Base-by-base conservation (phyloP, 192 early-diverging fungal genomes). In the Backusella tuberculispora region DNA sequence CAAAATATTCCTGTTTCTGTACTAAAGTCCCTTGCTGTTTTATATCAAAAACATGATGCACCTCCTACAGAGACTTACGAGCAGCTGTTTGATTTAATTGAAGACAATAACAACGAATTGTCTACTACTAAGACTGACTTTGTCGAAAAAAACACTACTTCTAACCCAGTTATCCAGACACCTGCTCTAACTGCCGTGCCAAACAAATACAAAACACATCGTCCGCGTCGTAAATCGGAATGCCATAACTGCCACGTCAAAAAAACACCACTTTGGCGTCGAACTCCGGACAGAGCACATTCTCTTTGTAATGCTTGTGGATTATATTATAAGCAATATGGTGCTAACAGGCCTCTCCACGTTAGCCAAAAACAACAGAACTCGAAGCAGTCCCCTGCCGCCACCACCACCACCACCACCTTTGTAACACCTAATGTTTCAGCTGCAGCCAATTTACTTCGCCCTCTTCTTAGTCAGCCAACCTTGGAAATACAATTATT, bases 271-370 rank as follows among this genome's bases (percentile, higher is more conserved):
- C 86, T 99, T 10, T 99, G 96, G 97, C 89, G 97, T 7, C 85
- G 95, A 13, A 90, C 93, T 60, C 86, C 84, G 13, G 87, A 92
- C 73, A 77, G 88, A 26, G 92, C 91, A 43, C 89, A 93, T 53
- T 84, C 93, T 15, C 89, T 99, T 47, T 99, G 97, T 83, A 99
- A 99, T 77, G 97, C 97, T 6, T 99, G 97, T 78, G 97, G 97
- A 0, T 81, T 98, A 15, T 98, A 95, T 80, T 96, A 89, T 83
- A 98, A 97, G 82, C 92, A 98, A 64, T 96, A 99, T 79, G 88
- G 91, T 71, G 87, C 90, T 10, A 86, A 91, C 63, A 85, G 97
- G 19, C 97, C 97, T 6, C 70, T 85, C 7, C 83, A 78, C 10
- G 68, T 80, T 14, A 78, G 82, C 8, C 69, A 81, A 21, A 77